phyloP scores from a whole-genome alignment of 305 asterid genomes.

The Nicotiana rustica region DNA sequence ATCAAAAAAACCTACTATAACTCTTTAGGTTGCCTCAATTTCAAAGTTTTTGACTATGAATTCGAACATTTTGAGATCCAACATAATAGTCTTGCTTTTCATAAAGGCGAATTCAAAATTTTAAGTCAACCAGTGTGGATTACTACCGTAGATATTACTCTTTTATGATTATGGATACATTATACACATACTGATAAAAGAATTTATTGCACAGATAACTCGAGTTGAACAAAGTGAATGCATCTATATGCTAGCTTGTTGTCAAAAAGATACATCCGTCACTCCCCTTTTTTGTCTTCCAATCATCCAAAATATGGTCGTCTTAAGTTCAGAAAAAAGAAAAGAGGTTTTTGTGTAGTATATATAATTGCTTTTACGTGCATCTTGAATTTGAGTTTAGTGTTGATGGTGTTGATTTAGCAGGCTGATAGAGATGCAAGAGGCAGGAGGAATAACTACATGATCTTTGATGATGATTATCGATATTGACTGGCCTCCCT shows the following conservation, averaged over 20 bases:
- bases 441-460: conserved; percentile 69
- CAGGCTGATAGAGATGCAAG: conserved; percentile 89
- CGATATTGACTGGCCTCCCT: conserved; percentile 43
- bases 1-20: too few relatives aligned
- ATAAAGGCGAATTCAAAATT: background rate
- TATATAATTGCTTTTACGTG: background rate
- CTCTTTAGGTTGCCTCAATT: background rate
- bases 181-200: background rate
- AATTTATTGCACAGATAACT: background rate
- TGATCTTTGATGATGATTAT: conserved; percentile 64
- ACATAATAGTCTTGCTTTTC: background rate
- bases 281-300: background rate
- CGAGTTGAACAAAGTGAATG: background rate
- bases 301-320: background rate
- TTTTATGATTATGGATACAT: background rate
- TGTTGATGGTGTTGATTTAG: background rate
- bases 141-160: background rate
- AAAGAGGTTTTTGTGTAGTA: background rate
- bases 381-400: background rate
- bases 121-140: background rate
- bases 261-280: background rate
- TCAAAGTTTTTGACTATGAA: background rate
- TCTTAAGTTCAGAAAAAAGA: background rate
- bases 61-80: background rate
- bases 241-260: too few relatives aligned